phyloP scores from a whole-genome alignment of 2,329 filamentous ascomycete genomes.

The Parafenestella ontariensis region DNA sequence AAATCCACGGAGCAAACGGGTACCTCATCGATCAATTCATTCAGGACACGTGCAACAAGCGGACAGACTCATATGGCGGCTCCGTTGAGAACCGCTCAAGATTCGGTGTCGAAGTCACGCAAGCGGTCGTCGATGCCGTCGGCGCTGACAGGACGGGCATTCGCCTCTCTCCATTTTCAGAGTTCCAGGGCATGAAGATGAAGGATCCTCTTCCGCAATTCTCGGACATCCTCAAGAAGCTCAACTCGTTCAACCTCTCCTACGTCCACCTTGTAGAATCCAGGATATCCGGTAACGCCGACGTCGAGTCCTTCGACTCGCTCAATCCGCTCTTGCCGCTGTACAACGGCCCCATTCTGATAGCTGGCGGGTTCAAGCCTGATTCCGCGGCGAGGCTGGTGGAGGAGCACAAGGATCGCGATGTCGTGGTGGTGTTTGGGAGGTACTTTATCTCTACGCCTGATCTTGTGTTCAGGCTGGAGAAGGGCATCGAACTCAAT shows the following conservation, averaged over 20 bases:
- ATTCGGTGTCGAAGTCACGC: conserved; percentile 61
- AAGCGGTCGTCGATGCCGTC: conserved; percentile 58
- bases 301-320: conserved; percentile 29
- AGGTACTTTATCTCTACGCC: conserved; percentile 59
- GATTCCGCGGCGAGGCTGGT: conserved; percentile 48
- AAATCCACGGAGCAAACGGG: conserved; percentile 65
- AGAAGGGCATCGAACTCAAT: conserved; percentile 53
- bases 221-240: conserved; percentile 60
- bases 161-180: conserved; percentile 66
- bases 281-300: conserved; percentile 56
- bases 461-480: conserved; percentile 56
- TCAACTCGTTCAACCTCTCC: conserved; percentile 62
- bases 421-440: conserved; percentile 58
- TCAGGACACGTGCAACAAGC: conserved; percentile 63
- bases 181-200: conserved; percentile 71
- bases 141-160: conserved; percentile 66
- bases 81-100: conserved; percentile 60
- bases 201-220: conserved; percentile 69
- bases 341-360: conserved; percentile 42
- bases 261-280: conserved; percentile 62
- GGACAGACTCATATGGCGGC: conserved; percentile 59
- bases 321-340: conserved; percentile 34
- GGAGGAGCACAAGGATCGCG: conserved; percentile 52
- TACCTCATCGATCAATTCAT: conserved; percentile 74
- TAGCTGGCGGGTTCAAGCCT: conserved; percentile 53